Evolutionary conservation across 331 rosid genomes (phyloP), one percentile per base, ranked within the genome.

Genomic region (Pyracantha coccinea): DNA sequence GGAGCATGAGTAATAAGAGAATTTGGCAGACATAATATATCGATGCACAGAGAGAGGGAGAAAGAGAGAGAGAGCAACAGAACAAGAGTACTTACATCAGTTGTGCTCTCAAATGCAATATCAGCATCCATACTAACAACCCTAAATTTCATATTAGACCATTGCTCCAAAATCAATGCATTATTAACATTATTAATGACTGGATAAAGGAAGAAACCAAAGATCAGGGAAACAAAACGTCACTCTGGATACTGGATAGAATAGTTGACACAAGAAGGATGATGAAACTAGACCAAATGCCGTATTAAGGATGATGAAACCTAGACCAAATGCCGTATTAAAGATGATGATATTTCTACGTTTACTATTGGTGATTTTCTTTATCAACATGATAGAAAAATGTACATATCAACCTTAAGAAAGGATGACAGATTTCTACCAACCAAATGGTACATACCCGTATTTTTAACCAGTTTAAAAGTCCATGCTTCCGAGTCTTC

Each of bases 401-500:
- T 52, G 57, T 17, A 52, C 57, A 52, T 16, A 17, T 10, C 57
- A 58, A 28, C 8, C 27, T 25, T 17, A 7, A 33, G 58, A 47
- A 45, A 65, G 45, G 63, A 74, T n/a, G 4, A 60, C 14, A 41
- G 60, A 73, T 4, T 60, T 59, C 73, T 20, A 44, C 19, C 19
- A 61, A 35, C 28, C 38, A 63, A 69, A 55, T 23, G 67, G 38
- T n/a, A 81, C 84, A 20, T 87, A 94, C 99, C 85, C 97, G 96
- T 77, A 64, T 69, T 84, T 94, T 94, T 84, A 94, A 83, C 99
- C 99, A 94, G 84, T 92, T 92, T 72, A 94, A 83, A 31, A 94
- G 86, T 74, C 99, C 99, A 77, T 94, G 96, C 84, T 90, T 94
- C 92, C 88, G 84, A 52, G 85, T 74, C 84, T 92, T 94, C 87